Evolutionary conservation across 352 stramenopile species (phyloP).

Genomic region (Globisporangium paroecandrum): DNA sequence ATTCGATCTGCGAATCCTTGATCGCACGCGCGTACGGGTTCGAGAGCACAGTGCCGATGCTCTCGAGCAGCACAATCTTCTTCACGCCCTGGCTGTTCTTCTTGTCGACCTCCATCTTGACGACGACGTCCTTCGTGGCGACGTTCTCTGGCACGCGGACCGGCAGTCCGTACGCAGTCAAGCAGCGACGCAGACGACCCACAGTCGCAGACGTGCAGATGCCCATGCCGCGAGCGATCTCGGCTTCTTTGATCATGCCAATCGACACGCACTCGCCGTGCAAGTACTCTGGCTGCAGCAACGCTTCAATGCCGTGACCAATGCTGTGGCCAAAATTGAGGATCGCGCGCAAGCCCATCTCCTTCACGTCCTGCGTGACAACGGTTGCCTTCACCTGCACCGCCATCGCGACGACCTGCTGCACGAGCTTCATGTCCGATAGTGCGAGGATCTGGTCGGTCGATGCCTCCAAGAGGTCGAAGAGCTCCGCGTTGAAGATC

Average conservation of each 20-base stretch:
- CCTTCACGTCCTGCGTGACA: slow-evolving; percentile 94
- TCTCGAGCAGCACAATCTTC: slow-evolving; percentile 75
- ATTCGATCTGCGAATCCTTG: slow-evolving; percentile 67
- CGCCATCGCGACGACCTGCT: slow-evolving; percentile 58
- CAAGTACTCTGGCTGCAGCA: slow-evolving; percentile 93
- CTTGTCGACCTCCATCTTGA: slow-evolving; percentile 88
- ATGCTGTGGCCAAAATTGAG: slow-evolving; percentile 99
- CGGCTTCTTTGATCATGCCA: slow-evolving; percentile 95
- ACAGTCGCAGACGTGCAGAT: slow-evolving; percentile 69
- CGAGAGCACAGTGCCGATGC: slow-evolving; percentile 64
- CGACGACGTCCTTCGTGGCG: slow-evolving; percentile 52
- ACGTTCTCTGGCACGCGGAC: slow-evolving; percentile 62
- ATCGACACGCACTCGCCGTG: slow-evolving; percentile 97
- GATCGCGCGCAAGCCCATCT: slow-evolving; percentile 94
- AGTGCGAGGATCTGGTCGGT: slow-evolving; percentile 78
- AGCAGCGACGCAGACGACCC: slow-evolving; percentile 58
- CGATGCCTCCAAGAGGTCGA: slow-evolving; percentile 91
- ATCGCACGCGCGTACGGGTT: slow-evolving; percentile 71
- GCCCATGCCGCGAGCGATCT: slow-evolving; percentile 86
- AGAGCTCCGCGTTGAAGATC: slow-evolving; percentile 93
- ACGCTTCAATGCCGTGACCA: slow-evolving; percentile 97
- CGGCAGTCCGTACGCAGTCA: slow-evolving; percentile 67
- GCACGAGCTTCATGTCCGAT: slow-evolving; percentile 60
- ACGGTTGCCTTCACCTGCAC: slow-evolving; percentile 95
- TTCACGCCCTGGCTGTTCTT: slow-evolving; percentile 82